Evolutionary conservation across 1,284 basidiomycete species (phyloP), one percentile per base, ranked within the genome.

Genomic region (Entoloma clypeatum): DNA sequence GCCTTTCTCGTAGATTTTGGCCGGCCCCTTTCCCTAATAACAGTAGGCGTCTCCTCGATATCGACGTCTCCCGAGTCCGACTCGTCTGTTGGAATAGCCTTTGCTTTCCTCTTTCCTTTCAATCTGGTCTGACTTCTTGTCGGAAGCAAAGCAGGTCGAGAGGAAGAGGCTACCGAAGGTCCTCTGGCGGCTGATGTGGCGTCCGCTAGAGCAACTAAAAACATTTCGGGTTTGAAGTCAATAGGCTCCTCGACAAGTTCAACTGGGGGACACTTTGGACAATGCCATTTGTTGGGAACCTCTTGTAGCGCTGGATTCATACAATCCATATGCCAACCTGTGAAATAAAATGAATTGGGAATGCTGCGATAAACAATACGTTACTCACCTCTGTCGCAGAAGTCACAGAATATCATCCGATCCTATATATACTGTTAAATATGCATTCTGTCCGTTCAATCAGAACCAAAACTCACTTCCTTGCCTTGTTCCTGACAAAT

Each of bases 271-370:
- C 86, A 89, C 28, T 61, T 49, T 22, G 84, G 84, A 60, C 86
- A 89, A 54, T 77, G 72, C 86, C 87, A 87, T 58, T 70, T 71
- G 29, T 79, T 75, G 1, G 92, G 92, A 13, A 79, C 70, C 48
- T 77, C 71, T 40, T 73, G 68, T 11, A 92, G 67, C 2, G 85
- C 80, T 26, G 92, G 92, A 13, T 72, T 59, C 35, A 97, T 72
- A 63, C 94, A 97, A 54, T 87, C 80, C 67, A 85, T 82, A 62
- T 99, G 95, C 89, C 90, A 97, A 25, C 91, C 86, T 86, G 48
- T 30, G 32, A 31, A 28, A 11, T 19, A 28, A 48, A 37, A 45
- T 36, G 49, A 44, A 34, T 39, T 33, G 44, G n/a, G 42, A 38
- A 47, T 18, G 11, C 13, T 17, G 17, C 43, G 16, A 34, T 29